A percentile compares a stretch with the other conserved stretches of the same genome.
These are phyloP conservation scores for Fusarium chaquense DNA, from an alignment of 2,329 filamentous ascomycete genomes.

Conservation along the genomic window DNA sequence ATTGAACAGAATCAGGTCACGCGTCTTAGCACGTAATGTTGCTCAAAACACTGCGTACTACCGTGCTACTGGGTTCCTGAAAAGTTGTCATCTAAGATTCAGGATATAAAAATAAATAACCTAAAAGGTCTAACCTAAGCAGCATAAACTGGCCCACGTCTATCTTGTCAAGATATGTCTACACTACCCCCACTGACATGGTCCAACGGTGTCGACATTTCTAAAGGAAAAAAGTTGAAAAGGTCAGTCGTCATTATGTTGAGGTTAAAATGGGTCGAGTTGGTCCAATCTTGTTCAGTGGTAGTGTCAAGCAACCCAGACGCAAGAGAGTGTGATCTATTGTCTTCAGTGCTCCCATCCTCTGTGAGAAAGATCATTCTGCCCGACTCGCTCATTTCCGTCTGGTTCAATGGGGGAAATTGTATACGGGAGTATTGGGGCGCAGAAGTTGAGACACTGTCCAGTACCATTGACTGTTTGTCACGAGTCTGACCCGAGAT, in stretches of 20 bases:
- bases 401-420: neutral
- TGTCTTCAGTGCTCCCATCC: neutral
- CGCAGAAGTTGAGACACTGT: fast-evolving
- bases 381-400: too few species aligned
- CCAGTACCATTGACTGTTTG: neutral
- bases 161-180: too few species aligned
- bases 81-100: too few species aligned
- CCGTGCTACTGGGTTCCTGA: too few species aligned
- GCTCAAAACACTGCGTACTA: too few species aligned
- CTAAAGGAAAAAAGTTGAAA: neutral
- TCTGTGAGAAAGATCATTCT: neutral
- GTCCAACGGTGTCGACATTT: neutral
- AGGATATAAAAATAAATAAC: too few species aligned
- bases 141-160: too few species aligned
- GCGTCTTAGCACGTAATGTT: too few species aligned
- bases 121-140: too few species aligned
- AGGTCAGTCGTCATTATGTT: neutral
- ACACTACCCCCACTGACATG: too few species aligned
- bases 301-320: too few species aligned
- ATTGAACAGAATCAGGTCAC: too few species aligned
- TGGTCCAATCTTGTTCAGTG: neutral
- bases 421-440: neutral
- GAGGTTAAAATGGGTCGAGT: neutral
- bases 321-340: neutral
- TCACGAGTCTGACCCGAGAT: neutral